Conservation (phyloP, 345 rosid genomes). For the Luvunga scandens region DNA sequence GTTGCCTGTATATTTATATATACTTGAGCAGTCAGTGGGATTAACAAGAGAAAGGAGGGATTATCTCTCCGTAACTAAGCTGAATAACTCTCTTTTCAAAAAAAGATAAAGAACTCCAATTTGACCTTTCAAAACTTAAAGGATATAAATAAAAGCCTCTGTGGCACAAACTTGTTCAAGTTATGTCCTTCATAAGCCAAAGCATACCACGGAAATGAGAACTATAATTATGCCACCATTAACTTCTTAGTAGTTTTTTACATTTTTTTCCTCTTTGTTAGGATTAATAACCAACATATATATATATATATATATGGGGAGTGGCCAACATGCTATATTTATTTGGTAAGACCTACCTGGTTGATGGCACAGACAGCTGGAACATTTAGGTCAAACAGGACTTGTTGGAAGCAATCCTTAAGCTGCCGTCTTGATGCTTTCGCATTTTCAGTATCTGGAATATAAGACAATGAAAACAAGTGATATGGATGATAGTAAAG, state of each 20-base stretch:
- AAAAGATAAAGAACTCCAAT: conserved; percentile 9
- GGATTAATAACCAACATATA: conserved; percentile 3
- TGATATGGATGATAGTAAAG: neutral
- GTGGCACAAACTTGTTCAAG: neutral
- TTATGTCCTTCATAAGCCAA: neutral
- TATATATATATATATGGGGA: no score
- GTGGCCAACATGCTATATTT: neutral
- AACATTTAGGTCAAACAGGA: conserved; percentile 86
- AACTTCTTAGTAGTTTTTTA: neutral
- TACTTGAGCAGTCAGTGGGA: conserved; percentile 2
- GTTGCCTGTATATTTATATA: conserved; percentile 58
- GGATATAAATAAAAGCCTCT: neutral
- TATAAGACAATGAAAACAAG: conserved; percentile 11
- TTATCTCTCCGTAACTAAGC: neutral
- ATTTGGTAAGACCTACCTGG: conserved; percentile 49
- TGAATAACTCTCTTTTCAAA: conserved; percentile 1
- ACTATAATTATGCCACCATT: neutral
- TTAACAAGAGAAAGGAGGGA: neutral
- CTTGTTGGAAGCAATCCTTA: conserved; percentile 66
- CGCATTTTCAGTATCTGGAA: conserved; percentile 82
- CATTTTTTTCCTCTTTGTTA: neutral
- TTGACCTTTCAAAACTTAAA: neutral
- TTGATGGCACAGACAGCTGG: conserved; percentile 88
- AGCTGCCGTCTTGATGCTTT: conserved; percentile 91
- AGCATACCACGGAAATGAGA: neutral